Percentiles rank a stretch among this genome's conserved stretches.
phyloP scores from a whole-genome alignment of 768 basidiomycete genomes.

The Phylloporus scabripes region DNA sequence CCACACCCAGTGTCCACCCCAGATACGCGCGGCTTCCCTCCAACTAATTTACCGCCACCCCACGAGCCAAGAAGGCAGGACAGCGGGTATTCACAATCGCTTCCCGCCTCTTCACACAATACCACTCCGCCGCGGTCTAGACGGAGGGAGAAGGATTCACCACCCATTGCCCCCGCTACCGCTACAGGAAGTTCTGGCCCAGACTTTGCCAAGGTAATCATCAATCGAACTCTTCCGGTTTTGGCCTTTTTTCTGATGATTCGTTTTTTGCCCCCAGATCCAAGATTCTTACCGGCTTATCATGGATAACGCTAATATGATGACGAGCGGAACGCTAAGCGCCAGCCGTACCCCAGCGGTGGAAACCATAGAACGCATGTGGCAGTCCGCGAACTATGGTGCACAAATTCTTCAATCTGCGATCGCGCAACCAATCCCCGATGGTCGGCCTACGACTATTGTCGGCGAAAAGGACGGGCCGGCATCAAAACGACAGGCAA shows the following conservation, averaged over 20 bases:
- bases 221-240: background rate
- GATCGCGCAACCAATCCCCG: constrained; percentile 25
- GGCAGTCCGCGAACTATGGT: constrained; percentile 40
- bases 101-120: constrained; percentile 22
- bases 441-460: constrained; percentile 19
- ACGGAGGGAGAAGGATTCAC: constrained; percentile 33
- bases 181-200: constrained; percentile 25
- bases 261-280: constrained; percentile 28
- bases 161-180: constrained; percentile 23
- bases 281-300: constrained; percentile 41
- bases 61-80: constrained; percentile 33
- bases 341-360: constrained; percentile 21
- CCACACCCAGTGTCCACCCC: constrained; percentile 25
- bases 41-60: constrained; percentile 20
- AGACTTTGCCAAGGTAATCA: constrained; percentile 40
- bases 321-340: constrained; percentile 20
- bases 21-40: constrained; percentile 29
- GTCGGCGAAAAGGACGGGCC: constrained; percentile 29
- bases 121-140: constrained; percentile 32
- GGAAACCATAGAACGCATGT: constrained; percentile 40
- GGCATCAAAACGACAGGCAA: constrained; percentile 31
- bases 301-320: constrained; percentile 35
- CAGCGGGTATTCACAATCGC: constrained; percentile 27
- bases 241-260: constrained; percentile 8
- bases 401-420: constrained; percentile 29